Evolutionary conservation across 345 rosid genomes (phyloP).

Genomic region (Gossypium bickii): DNA sequence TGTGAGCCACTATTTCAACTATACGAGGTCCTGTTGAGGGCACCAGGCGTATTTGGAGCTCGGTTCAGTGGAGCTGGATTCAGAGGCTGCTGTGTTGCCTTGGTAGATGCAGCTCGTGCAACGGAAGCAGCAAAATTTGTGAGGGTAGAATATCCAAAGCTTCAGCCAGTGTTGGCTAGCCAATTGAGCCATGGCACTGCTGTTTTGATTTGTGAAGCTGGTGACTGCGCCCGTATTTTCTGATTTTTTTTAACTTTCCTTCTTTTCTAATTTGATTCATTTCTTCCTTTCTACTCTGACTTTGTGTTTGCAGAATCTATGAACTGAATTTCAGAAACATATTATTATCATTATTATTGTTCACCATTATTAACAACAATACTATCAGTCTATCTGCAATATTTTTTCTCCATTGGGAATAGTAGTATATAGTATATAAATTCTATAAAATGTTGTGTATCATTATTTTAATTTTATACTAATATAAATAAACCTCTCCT

Average conservation of each 20-base stretch:
- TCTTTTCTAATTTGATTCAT: no score
- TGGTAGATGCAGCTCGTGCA: conserved; percentile 56
- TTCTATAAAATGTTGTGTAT: no score
- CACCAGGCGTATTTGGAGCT: conserved; percentile 80
- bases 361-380: no score
- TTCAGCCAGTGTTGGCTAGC: conserved; percentile 62
- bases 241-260: conserved; percentile 11
- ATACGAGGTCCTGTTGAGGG: conserved; percentile 56
- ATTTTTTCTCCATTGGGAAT: no score
- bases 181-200: conserved; percentile 38
- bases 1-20: conserved; percentile 76
- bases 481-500: no score
- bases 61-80: conserved; percentile 96
- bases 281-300: no score
- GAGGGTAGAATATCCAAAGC: conserved; percentile 47
- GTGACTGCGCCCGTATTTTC: conserved; percentile 62
- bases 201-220: conserved; percentile 67
- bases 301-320: no score
- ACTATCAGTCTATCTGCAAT: no score
- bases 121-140: conserved; percentile 63
- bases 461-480: no score
- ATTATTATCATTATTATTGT: no score
- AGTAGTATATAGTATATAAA: no score
- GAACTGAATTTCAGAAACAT: no score
- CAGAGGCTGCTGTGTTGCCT: conserved; percentile 84